Conservation (phyloP, 805 yeast species). For the Candida pini region DNA sequence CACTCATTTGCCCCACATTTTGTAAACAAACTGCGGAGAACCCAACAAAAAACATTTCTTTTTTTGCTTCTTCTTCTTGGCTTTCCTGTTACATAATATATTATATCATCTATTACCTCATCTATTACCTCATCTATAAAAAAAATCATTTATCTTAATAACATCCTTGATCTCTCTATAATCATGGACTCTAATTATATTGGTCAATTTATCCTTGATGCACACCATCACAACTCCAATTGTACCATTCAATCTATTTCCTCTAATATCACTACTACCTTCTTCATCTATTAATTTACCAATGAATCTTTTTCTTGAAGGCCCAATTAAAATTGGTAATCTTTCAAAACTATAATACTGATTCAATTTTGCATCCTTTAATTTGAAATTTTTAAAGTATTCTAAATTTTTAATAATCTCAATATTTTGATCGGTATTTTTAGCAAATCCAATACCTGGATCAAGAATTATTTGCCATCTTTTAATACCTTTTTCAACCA, state of each 20-base stretch:
- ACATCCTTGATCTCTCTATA: constrained; percentile 52
- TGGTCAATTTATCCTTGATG: constrained; percentile 64
- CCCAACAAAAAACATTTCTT: too few species aligned
- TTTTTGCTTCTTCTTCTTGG: too few species aligned
- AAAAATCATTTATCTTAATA: constrained; percentile 57
- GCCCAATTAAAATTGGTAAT: constrained; percentile 73
- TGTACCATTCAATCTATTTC: constrained; percentile 74
- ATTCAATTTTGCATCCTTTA: constrained; percentile 12
- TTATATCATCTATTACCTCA: constrained; percentile 22
- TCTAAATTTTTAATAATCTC: constrained; percentile 49
- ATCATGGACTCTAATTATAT: constrained; percentile 87
- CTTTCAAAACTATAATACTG: constrained; percentile 41
- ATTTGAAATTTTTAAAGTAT: constrained; percentile 40
- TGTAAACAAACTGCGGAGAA: too few species aligned
- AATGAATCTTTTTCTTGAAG: constrained; percentile 83
- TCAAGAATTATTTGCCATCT: constrained; percentile 92
- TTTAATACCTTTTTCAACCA: constrained; percentile 56
- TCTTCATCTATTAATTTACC: constrained; percentile 63
- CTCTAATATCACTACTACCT: constrained; percentile 48
- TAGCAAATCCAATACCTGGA: constrained; percentile 98
- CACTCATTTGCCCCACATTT: too few species aligned
- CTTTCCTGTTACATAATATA: too few species aligned
- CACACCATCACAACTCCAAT: constrained; percentile 70
- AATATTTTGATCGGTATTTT: constrained; percentile 64
- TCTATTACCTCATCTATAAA: constrained; percentile 72